Percentiles rank a stretch among this genome's conserved stretches.
These are phyloP conservation scores for Paramecium sexaurelia DNA, from an alignment of 73 alveolate species.

Conservation along the genomic window DNA sequence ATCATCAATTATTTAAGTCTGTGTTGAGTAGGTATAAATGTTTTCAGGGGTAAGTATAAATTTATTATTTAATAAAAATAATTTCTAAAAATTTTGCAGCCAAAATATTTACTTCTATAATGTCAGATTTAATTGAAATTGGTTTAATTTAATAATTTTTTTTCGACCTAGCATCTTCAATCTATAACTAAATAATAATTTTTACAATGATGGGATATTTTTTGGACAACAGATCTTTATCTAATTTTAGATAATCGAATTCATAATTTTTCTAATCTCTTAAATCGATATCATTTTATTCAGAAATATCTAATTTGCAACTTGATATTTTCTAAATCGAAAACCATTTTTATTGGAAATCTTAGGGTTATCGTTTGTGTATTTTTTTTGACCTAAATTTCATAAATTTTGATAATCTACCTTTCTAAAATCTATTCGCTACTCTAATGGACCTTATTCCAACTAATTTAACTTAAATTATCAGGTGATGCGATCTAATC, in stretches of 20 bases:
- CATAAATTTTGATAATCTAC: not conserved
- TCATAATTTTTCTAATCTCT: not conserved
- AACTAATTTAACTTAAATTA: not conserved
- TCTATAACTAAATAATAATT: not conserved
- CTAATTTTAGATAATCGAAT: conserved; percentile 23
- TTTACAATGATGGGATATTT: not conserved
- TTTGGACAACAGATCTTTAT: not conserved
- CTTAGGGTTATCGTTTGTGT: not conserved
- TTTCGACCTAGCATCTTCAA: not conserved
- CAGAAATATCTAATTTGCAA: not conserved
- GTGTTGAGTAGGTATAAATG: not conserved
- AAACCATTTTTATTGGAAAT: not conserved
- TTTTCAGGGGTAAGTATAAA: conserved; percentile 3
- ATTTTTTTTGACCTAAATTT: not conserved
- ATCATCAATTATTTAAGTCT: not conserved
- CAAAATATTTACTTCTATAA: not conserved
- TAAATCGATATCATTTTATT: not conserved
- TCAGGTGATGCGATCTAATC: not conserved
- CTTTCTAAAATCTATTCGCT: not conserved
- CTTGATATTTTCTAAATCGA: not conserved
- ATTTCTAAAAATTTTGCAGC: not conserved
- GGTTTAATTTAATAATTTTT: not conserved
- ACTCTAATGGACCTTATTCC: not conserved
- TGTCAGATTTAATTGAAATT: not conserved
- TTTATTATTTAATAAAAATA: not conserved